Percentiles rank a stretch among this genome's conserved stretches.
These are phyloP conservation scores for Nematodospora valgi DNA, from an alignment of 805 yeast species.

Conservation along the genomic window DNA sequence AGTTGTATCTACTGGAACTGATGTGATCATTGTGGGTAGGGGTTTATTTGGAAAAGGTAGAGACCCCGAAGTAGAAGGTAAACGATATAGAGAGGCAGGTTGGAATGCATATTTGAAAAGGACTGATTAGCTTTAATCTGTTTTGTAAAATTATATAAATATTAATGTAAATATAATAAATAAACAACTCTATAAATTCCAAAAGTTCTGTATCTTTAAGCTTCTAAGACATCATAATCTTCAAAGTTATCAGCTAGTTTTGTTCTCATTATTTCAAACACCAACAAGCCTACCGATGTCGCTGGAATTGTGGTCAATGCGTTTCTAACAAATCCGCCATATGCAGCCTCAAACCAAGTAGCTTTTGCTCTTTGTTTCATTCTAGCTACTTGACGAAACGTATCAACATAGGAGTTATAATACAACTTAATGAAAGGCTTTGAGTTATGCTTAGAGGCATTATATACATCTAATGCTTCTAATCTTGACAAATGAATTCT, in stretches of 20 bases:
- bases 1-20: constrained; percentile 83
- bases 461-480: constrained; percentile 72
- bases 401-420: constrained; percentile 73
- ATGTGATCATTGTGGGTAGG: constrained; percentile 96
- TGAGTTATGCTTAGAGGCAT: constrained; percentile 26
- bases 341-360: constrained; percentile 64
- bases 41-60: constrained; percentile 94
- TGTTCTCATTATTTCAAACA: constrained; percentile 76
- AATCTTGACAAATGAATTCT: constrained; percentile 73
- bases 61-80: constrained; percentile 83
- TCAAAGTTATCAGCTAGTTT: constrained; percentile 31
- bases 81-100: constrained; percentile 87
- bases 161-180: too few species aligned
- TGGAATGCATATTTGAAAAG: constrained; percentile 81
- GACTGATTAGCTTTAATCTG: constrained; percentile 12
- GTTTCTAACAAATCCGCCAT: constrained; percentile 72
- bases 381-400: constrained; percentile 57
- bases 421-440: constrained; percentile 49
- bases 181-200: too few species aligned
- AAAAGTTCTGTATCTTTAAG: too few species aligned
- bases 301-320: constrained; percentile 81
- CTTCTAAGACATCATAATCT: constrained; percentile 14
- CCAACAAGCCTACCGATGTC: constrained; percentile 79
- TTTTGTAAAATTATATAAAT: too few species aligned
- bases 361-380: constrained; percentile 52